Conservation (phyloP, 495 filamentous ascomycete species). For the Lophium mytilinum region DNA sequence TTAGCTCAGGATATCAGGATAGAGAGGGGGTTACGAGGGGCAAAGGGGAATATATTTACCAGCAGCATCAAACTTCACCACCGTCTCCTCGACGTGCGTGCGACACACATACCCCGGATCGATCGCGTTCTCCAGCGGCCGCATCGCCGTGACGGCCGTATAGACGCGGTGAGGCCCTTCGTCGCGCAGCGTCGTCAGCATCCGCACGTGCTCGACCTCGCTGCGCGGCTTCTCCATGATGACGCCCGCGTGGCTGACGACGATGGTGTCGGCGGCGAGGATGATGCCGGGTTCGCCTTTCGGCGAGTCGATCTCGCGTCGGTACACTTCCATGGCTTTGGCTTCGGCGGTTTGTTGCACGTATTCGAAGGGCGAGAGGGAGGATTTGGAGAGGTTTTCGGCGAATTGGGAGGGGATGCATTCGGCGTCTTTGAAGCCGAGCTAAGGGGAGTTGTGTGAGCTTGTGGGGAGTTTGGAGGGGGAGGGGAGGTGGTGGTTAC, state of each 20-base stretch:
- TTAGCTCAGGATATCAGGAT: background rate
- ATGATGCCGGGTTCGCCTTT: conserved; percentile 73
- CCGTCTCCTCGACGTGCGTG: conserved; percentile 76
- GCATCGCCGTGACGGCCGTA: conserved; percentile 73
- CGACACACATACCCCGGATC: conserved; percentile 82
- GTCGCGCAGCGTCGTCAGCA: conserved; percentile 74
- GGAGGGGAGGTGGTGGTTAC: conserved; percentile 23
- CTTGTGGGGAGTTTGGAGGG: background rate
- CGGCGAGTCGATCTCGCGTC: conserved; percentile 46
- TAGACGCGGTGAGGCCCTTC: conserved; percentile 64
- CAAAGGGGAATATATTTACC: conserved; percentile 10
- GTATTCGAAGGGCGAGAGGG: conserved; percentile 78
- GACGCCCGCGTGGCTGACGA: conserved; percentile 62
- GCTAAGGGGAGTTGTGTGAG: conserved; percentile 30
- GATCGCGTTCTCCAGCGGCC: conserved; percentile 63
- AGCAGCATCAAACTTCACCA: conserved; percentile 65
- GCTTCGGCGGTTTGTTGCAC: conserved; percentile 76
- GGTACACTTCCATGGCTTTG: conserved; percentile 76
- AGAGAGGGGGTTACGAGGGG: background rate
- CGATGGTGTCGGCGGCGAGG: conserved; percentile 85
- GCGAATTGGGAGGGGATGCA: conserved; percentile 70
- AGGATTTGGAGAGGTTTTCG: conserved; percentile 69
- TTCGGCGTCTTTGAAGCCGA: conserved; percentile 70
- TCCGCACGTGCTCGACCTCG: conserved; percentile 71
- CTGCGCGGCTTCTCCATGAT: conserved; percentile 85